Percentiles rank a stretch among this genome's conserved stretches.
phyloP scores from a whole-genome alignment of 1,284 basidiomycete genomes.

The Xerocomus amazonicus region DNA sequence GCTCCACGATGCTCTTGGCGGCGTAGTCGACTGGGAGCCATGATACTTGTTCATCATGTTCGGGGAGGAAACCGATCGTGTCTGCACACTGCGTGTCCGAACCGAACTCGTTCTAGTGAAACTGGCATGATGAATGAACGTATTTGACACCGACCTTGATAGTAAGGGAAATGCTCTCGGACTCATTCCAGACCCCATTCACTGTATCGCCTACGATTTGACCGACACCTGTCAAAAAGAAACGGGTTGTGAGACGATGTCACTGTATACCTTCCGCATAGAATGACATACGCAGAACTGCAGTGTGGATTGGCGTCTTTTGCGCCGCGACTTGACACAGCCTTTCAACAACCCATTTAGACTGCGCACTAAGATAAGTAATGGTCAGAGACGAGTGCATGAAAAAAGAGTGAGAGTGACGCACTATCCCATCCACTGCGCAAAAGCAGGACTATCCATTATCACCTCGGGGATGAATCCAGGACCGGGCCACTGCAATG shows the following conservation, averaged over 20 bases:
- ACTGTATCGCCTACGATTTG: conserved; percentile 52
- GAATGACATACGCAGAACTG: conserved; percentile 34
- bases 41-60: conserved; percentile 41
- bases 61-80: conserved; percentile 44
- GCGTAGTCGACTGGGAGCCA: conserved; percentile 63
- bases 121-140: too few species aligned
- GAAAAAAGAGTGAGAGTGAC: conserved; percentile 19
- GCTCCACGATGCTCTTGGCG: conserved; percentile 48
- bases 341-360: conserved; percentile 63
- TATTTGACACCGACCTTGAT: conserved; percentile 22
- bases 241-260: background rate
- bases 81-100: conserved; percentile 34
- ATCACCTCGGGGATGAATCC: conserved; percentile 38
- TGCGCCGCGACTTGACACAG: conserved; percentile 42
- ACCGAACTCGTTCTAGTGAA: background rate
- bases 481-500: conserved; percentile 32
- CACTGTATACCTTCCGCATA: background rate
- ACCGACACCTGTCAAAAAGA: conserved; percentile 36
- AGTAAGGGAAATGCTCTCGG: conserved; percentile 45
- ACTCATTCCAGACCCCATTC: conserved; percentile 58
- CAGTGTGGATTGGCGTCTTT: conserved; percentile 33
- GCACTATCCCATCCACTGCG: conserved; percentile 53
- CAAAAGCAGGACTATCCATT: conserved; percentile 35
- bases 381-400: background rate
- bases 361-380: conserved; percentile 17